A percentile compares a stretch with the other conserved stretches of the same genome.
Evolutionary conservation across 1,284 basidiomycete genomes (phyloP).

Genomic region (Cutaneotrichosporon sp.): DNA sequence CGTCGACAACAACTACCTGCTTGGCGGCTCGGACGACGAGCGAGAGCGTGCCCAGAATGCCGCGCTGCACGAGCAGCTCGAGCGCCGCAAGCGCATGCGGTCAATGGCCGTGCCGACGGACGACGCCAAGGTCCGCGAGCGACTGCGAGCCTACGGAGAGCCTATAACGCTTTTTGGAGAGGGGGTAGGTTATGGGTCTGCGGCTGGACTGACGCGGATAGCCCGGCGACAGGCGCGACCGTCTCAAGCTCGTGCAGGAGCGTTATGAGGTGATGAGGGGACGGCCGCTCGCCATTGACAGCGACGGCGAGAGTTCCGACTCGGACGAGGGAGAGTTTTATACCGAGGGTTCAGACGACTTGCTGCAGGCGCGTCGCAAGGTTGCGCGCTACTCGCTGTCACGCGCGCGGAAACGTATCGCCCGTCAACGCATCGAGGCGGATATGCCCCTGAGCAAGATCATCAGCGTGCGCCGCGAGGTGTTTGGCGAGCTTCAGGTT

Average conservation of each 20-base stretch:
- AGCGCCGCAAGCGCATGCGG: slow-evolving; percentile 89
- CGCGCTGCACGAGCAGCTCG: slow-evolving; percentile 81
- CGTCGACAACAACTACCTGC: slow-evolving; percentile 45
- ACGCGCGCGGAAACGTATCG: slow-evolving; percentile 86
- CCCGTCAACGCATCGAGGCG: slow-evolving; percentile 80
- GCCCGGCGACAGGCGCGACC: slow-evolving; percentile 68
- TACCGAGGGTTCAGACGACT: slow-evolving; percentile 78
- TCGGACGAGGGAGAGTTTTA: slow-evolving; percentile 90
- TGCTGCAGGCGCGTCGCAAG: slow-evolving; percentile 73
- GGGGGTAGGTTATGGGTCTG: slow-evolving; percentile 59
- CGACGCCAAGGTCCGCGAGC: slow-evolving; percentile 81
- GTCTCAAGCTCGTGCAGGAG: slow-evolving; percentile 84
- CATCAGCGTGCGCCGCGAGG: slow-evolving; percentile 81
- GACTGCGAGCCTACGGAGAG: slow-evolving; percentile 86
- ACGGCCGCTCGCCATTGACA: slow-evolving; percentile 51
- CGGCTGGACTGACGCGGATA: slow-evolving; percentile 15
- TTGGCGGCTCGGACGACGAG: slow-evolving; percentile 47
- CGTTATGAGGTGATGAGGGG: slow-evolving; percentile 67
- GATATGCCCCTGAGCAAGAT: slow-evolving; percentile 82
- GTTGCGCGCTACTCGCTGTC: slow-evolving; percentile 89
- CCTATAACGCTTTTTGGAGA: slow-evolving; percentile 97
- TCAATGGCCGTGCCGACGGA: slow-evolving; percentile 94
- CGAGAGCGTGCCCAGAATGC: slow-evolving; percentile 56
- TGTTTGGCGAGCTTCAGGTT: slow-evolving; percentile 85
- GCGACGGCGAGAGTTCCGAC: slow-evolving; percentile 50